Evolutionary conservation across 768 basidiomycete species (phyloP).

Genomic region (Trametes villosa): DNA sequence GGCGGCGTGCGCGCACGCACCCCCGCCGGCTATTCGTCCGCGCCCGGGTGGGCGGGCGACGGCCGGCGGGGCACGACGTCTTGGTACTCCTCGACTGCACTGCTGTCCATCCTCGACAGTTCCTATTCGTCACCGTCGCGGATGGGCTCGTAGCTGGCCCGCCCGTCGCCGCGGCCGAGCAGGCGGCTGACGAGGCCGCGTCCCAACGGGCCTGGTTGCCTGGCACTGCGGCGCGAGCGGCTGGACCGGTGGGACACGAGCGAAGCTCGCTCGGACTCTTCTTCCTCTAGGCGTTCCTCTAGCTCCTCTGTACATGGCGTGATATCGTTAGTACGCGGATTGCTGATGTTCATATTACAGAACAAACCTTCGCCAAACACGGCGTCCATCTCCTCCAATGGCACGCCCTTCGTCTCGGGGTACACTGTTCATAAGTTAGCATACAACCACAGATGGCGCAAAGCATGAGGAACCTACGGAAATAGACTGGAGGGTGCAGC

Average conservation of each 20-base stretch:
- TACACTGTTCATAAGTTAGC: slow-evolving; percentile 57
- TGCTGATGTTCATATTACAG: not conserved
- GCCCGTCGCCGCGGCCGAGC: slow-evolving; percentile 44
- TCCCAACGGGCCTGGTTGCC: slow-evolving; percentile 29
- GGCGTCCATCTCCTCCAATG: slow-evolving; percentile 89
- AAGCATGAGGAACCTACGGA: slow-evolving; percentile 52
- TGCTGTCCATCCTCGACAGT: slow-evolving; percentile 55
- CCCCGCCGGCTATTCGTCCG: slow-evolving; percentile 6
- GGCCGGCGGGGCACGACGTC: slow-evolving; percentile 26
- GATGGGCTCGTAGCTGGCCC: slow-evolving; percentile 53
- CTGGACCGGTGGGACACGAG: slow-evolving; percentile 46
- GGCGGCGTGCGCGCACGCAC: not conserved
- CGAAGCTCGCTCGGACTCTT: slow-evolving; percentile 60
- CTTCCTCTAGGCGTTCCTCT: slow-evolving; percentile 69
- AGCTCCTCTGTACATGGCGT: slow-evolving; percentile 40
- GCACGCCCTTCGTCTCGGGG: slow-evolving; percentile 85
- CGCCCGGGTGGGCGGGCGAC: slow-evolving; percentile 7
- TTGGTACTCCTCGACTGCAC: slow-evolving; percentile 33
- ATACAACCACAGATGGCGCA: not conserved
- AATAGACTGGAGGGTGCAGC: slow-evolving; percentile 60
- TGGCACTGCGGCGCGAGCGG: slow-evolving; percentile 36
- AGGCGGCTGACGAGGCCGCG: slow-evolving; percentile 57
- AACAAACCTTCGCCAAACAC: slow-evolving; percentile 85
- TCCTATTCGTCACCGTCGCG: slow-evolving; percentile 56
- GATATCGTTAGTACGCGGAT: not conserved